phyloP scores from a whole-genome alignment of 2,329 filamentous ascomycete genomes.

The Calonectria naviculata region DNA sequence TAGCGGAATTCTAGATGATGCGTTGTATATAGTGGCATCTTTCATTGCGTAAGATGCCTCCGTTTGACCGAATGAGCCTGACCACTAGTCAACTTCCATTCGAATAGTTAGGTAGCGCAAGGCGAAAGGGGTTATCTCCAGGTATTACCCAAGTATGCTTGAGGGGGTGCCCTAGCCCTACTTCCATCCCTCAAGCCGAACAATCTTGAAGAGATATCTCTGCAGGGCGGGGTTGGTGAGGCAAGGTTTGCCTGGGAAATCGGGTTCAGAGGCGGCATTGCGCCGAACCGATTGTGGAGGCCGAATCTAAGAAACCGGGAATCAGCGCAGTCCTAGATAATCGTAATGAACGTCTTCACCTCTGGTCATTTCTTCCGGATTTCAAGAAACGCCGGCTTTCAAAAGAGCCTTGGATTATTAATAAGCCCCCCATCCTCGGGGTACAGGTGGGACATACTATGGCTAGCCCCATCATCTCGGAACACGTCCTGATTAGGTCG shows the following conservation, averaged over 20 bases:
- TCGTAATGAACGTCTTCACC: slow-evolving; percentile 28
- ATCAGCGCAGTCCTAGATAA: slow-evolving; percentile 11
- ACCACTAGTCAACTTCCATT: slow-evolving; percentile 20
- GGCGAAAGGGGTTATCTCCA: not conserved
- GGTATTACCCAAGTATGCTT: slow-evolving; percentile 26
- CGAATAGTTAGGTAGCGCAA: not conserved
- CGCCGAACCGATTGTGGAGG: slow-evolving; percentile 45
- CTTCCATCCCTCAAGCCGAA: slow-evolving; percentile 37
- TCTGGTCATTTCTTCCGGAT: slow-evolving; percentile 37
- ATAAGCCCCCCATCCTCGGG: slow-evolving; percentile 27
- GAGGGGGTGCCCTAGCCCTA: slow-evolving; percentile 32
- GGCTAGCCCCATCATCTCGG: slow-evolving; percentile 39
- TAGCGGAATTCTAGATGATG: slow-evolving; percentile 43
- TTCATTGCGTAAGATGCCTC: slow-evolving; percentile 44
- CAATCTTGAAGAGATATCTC: slow-evolving; percentile 41
- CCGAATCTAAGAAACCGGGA: slow-evolving; percentile 40
- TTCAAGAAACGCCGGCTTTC: slow-evolving; percentile 35
- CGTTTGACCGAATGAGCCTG: slow-evolving; percentile 40
- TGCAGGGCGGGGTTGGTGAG: slow-evolving; percentile 47
- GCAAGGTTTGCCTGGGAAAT: slow-evolving; percentile 51
- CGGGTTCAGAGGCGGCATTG: slow-evolving; percentile 49
- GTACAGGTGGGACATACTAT: slow-evolving; percentile 34
- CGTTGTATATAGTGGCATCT: slow-evolving; percentile 45
- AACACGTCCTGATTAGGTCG: slow-evolving; percentile 44
- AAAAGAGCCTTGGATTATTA: slow-evolving; percentile 32